A percentile compares a stretch with the other conserved stretches of the same genome.
These are phyloP conservation scores for Eutypella sp. DNA, from an alignment of 2,329 filamentous ascomycete genomes.

Conservation along the genomic window DNA sequence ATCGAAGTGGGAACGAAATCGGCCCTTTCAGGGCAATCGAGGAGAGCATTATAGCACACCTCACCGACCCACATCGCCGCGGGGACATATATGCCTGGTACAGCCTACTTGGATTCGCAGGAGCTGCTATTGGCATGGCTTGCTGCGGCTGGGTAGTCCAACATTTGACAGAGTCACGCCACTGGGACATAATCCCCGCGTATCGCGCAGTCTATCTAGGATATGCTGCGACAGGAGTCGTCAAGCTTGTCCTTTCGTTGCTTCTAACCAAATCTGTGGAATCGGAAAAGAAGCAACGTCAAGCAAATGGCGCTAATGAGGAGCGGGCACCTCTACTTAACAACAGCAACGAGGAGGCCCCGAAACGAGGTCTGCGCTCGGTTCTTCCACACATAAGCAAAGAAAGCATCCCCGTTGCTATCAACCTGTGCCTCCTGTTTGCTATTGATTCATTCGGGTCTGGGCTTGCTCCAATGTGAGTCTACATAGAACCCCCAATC, in stretches of 20 bases:
- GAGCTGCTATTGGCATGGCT: constrained; percentile 56
- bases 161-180: constrained; percentile 33
- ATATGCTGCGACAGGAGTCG: constrained; percentile 51
- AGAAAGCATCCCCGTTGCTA: constrained; percentile 40
- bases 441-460: constrained; percentile 42
- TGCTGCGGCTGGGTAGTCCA: constrained; percentile 56
- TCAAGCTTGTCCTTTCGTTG: constrained; percentile 51
- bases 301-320: constrained; percentile 3
- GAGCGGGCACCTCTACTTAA: constrained; percentile 18
- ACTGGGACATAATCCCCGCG: constrained; percentile 16
- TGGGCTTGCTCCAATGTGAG: constrained; percentile 61
- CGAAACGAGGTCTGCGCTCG: constrained; percentile 11
- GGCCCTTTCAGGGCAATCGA: constrained; percentile 59
- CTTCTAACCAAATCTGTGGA: constrained; percentile 36
- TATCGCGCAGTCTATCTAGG: constrained; percentile 44
- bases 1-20: constrained; percentile 55
- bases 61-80: constrained; percentile 40
- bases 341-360: neutral
- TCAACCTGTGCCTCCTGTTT: constrained; percentile 57
- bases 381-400: constrained; percentile 50
- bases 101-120: constrained; percentile 51
- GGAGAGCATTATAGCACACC: constrained; percentile 54
- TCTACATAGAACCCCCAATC: constrained; percentile 40
- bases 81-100: constrained; percentile 61
- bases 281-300: constrained; percentile 23